Evolutionary conservation across 257 asterid genomes (phyloP).

Genomic region (Penstemon davidsonii): DNA sequence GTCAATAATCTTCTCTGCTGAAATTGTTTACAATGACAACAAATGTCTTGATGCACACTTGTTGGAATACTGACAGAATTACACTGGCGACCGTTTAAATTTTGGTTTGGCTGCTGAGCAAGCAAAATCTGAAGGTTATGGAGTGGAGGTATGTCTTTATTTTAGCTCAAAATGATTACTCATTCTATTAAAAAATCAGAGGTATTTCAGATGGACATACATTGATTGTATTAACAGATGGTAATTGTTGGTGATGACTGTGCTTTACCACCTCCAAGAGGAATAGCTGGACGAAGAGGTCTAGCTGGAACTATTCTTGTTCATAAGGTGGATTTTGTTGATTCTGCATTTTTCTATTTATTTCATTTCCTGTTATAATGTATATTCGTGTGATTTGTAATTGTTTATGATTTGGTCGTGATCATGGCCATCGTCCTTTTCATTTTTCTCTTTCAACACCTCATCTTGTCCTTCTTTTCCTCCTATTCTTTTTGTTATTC

Average conservation of each 20-base stretch:
- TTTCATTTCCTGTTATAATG: constrained; percentile 23
- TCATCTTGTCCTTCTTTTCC: background rate
- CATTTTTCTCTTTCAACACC: background rate
- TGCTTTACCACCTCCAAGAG: constrained; percentile 99
- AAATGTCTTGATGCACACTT: constrained; percentile 16
- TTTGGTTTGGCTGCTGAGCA: constrained; percentile 98
- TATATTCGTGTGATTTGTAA: background rate
- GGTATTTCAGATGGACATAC: constrained; percentile 15
- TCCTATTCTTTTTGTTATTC: background rate
- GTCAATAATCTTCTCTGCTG: constrained; percentile 10
- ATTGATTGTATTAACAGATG: constrained; percentile 57
- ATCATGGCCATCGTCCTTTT: background rate
- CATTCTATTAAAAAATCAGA: constrained; percentile 5
- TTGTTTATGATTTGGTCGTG: background rate
- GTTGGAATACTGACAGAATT: constrained; percentile 55
- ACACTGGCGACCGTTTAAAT: constrained; percentile 93
- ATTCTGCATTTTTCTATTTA: constrained; percentile 22
- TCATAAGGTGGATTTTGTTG: constrained; percentile 64
- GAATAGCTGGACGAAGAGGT: constrained; percentile 99
- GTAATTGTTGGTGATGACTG: constrained; percentile 98
- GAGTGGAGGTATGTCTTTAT: constrained; percentile 70
- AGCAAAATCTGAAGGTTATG: constrained; percentile 97
- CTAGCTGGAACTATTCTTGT: constrained; percentile 96
- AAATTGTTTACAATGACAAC: background rate
- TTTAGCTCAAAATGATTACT: constrained; percentile 6